phyloP scores from a whole-genome alignment of 352 stramenopile genomes.

The Pythium insidiosum region DNA sequence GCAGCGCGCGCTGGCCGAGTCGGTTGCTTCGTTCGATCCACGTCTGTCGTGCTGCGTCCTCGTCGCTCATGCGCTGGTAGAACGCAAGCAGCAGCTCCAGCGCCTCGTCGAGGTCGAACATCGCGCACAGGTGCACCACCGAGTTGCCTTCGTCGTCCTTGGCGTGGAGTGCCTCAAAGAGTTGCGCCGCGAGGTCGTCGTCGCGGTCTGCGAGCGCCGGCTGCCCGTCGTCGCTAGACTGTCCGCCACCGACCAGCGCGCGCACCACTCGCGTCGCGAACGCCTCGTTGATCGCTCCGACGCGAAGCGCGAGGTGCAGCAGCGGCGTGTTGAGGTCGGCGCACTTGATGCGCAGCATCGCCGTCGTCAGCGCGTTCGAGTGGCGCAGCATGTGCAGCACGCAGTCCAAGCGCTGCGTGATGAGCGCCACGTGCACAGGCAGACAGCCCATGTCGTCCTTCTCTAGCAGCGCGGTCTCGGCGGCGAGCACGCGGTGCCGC shows the following conservation, averaged over 20 bases:
- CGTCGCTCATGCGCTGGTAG: slow-evolving; percentile 22
- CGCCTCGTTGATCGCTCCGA: slow-evolving; percentile 42
- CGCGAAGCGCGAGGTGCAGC: slow-evolving; percentile 56
- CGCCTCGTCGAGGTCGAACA: slow-evolving; percentile 40
- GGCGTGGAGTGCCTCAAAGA: slow-evolving; percentile 40
- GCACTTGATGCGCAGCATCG: slow-evolving; percentile 60
- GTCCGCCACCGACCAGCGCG: slow-evolving; percentile 22
- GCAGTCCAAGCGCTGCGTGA: slow-evolving; percentile 41
- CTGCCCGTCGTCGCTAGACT: too few relatives aligned
- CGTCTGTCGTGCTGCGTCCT: slow-evolving; percentile 7
- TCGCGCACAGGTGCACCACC: slow-evolving; percentile 73
- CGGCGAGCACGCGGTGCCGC: slow-evolving; percentile 30
- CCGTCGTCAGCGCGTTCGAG: slow-evolving; percentile 53
- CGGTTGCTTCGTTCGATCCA: slow-evolving; percentile 55
- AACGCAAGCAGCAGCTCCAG: slow-evolving; percentile 41
- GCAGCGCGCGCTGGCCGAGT: slow-evolving; percentile 50
- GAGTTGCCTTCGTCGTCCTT: slow-evolving; percentile 72
- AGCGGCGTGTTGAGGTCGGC: slow-evolving; percentile 56
- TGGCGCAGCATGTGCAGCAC: slow-evolving; percentile 45
- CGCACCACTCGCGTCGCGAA: slow-evolving; percentile 33
- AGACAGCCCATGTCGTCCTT: slow-evolving; percentile 83
- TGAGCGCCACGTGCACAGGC: slow-evolving; percentile 62
- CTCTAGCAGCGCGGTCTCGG: slow-evolving; percentile 53
- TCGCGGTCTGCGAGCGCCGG: background rate
- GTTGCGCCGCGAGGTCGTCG: slow-evolving; percentile 31